Evolutionary conservation across 306 rosid genomes (phyloP).

Genomic region (Sindora glabra): DNA sequence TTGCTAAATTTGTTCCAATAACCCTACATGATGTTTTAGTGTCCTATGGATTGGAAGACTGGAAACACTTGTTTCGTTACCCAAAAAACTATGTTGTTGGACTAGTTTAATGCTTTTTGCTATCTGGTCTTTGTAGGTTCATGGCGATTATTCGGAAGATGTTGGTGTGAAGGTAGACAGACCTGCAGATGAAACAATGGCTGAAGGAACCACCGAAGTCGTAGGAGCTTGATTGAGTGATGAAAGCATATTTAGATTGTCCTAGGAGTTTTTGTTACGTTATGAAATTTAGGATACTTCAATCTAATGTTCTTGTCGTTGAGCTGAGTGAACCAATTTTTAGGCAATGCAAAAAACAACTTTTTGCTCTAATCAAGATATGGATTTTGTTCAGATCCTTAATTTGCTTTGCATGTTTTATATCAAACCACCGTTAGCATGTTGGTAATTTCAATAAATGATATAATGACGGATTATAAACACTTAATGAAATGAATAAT

Average conservation of each 20-base stretch:
- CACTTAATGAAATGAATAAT: too few species aligned
- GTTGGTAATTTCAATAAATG: too few species aligned
- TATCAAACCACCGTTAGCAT: too few species aligned
- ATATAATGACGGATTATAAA: too few species aligned
- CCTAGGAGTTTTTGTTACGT: constrained; percentile 5
- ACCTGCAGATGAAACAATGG: constrained; percentile 59
- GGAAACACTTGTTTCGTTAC: too few species aligned
- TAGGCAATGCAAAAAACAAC: too few species aligned
- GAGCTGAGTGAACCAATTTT: too few species aligned
- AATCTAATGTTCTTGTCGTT: not conserved
- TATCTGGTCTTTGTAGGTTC: constrained; percentile 45
- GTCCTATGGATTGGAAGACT: too few species aligned
- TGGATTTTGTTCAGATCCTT: not conserved
- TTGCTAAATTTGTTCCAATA: too few species aligned
- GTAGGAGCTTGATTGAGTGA: constrained; percentile 56
- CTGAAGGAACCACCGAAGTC: constrained; percentile 50
- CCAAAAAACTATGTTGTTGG: too few species aligned
- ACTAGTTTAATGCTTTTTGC: not conserved
- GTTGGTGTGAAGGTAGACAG: constrained; percentile 81
- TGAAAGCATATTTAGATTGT: not conserved
- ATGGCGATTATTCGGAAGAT: constrained; percentile 71
- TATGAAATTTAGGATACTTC: not conserved
- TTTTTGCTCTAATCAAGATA: constrained; percentile 14
- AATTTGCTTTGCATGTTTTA: too few species aligned
- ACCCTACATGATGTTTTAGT: too few species aligned